A percentile compares a stretch with the other conserved stretches of the same genome.
These are phyloP conservation scores for Globisporangium mamillatum DNA, from an alignment of 352 stramenopile species.

Conservation along the genomic window DNA sequence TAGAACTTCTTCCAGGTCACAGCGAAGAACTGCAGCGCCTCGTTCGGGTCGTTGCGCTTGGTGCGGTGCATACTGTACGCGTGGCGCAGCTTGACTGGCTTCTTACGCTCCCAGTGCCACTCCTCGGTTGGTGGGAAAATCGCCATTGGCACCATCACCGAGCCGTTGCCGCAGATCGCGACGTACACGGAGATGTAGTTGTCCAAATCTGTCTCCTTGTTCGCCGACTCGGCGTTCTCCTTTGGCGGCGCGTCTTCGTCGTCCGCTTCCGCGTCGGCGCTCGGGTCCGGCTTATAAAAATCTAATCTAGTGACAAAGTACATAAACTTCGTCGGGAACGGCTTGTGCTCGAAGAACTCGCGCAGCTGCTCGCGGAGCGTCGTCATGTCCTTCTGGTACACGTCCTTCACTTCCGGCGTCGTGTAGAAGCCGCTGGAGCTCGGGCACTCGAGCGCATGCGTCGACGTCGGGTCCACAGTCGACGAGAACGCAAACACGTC, in stretches of 20 bases:
- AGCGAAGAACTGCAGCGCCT: conserved; percentile 83
- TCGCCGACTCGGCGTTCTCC: conserved; percentile 14
- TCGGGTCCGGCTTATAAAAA: conserved; percentile 64
- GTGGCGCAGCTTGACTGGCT: conserved; percentile 77
- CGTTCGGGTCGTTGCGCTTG: conserved; percentile 64
- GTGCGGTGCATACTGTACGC: conserved; percentile 75
- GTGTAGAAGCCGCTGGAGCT: conserved; percentile 64
- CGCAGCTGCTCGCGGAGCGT: conserved; percentile 57
- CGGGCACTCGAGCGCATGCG: conserved; percentile 54
- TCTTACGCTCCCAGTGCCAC: conserved; percentile 87
- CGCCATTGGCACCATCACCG: conserved; percentile 85
- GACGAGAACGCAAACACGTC: conserved; percentile 65
- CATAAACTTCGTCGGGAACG: conserved; percentile 80
- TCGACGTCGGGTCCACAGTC: conserved; percentile 57
- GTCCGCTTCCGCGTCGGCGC: conserved; percentile 33
- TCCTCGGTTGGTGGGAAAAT: conserved; percentile 75
- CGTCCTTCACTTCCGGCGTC: conserved; percentile 60
- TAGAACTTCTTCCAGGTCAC: conserved; percentile 89
- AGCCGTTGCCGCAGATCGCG: conserved; percentile 83
- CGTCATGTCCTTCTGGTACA: conserved; percentile 70
- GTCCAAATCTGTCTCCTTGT: conserved; percentile 32
- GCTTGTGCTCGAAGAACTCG: conserved; percentile 81
- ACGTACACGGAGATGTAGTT: conserved; percentile 80
- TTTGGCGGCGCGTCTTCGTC: conserved; percentile 20
- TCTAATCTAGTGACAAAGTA: conserved; percentile 86